These are phyloP conservation scores for Solanum virginianum DNA, from an alignment of 257 asterid species.

Conservation along the genomic window DNA sequence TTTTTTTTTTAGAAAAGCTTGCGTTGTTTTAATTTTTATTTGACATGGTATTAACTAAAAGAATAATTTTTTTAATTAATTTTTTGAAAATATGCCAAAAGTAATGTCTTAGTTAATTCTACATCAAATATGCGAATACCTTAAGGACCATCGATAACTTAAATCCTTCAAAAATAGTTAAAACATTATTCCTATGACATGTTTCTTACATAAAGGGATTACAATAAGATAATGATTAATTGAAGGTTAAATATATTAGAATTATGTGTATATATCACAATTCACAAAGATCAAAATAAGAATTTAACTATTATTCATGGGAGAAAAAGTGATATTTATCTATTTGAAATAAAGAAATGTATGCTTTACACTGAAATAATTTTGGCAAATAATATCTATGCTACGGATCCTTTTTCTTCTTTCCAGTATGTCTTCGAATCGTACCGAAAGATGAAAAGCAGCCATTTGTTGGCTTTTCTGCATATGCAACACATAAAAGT, in stretches of 20 bases:
- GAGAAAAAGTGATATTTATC: not conserved
- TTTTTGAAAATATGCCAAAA: too few relatives aligned
- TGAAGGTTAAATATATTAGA: not conserved
- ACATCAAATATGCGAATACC: too few relatives aligned
- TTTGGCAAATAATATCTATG: not conserved
- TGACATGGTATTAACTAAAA: too few relatives aligned
- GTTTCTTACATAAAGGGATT: not conserved
- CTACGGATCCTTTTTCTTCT: not conserved
- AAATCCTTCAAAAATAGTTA: not conserved
- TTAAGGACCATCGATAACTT: too few relatives aligned
- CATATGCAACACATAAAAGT: not conserved
- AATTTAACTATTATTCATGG: not conserved
- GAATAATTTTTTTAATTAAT: too few relatives aligned
- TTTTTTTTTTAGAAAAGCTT: too few relatives aligned
- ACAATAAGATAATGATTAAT: not conserved
- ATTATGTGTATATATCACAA: not conserved
- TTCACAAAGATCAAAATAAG: not conserved
- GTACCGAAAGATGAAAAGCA: not conserved
- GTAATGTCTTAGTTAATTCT: too few relatives aligned
- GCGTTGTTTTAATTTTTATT: too few relatives aligned
- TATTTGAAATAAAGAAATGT: not conserved
- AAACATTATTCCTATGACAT: not conserved
- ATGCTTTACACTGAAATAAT: not conserved
- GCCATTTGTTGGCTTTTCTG: not conserved
- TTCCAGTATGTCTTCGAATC: not conserved